These are phyloP conservation scores for Rosa persica DNA, from an alignment of 306 rosid genomes.

Conservation along the genomic window DNA sequence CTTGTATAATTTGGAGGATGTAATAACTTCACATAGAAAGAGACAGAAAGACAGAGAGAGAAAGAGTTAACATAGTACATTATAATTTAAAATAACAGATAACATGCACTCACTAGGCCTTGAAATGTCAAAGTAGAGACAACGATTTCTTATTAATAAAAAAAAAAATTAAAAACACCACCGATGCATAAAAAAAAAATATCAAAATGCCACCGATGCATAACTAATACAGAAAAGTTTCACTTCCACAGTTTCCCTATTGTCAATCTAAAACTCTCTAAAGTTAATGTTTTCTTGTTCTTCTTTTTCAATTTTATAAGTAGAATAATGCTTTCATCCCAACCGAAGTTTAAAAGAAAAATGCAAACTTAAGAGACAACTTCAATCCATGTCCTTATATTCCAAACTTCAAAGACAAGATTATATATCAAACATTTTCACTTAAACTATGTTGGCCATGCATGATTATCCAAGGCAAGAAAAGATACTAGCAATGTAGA, in stretches of 20 bases:
- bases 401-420: not conserved
- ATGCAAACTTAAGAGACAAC: not conserved
- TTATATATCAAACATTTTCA: not conserved
- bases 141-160: not conserved
- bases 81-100: not conserved
- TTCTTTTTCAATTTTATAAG: not conserved
- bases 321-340: not conserved
- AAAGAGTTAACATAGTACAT: conserved; percentile 3
- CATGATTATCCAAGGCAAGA: not conserved
- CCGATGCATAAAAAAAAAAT: too few species aligned
- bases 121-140: not conserved
- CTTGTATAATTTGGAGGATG: conserved; percentile 87
- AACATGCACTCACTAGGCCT: not conserved
- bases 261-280: not conserved
- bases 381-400: conserved; percentile 9
- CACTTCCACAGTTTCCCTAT: not conserved
- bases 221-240: not conserved
- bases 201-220: not conserved
- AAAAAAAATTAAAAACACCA: not conserved
- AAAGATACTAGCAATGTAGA: not conserved
- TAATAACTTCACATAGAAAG: conserved; percentile 59
- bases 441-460: not conserved
- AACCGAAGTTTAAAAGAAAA: not conserved
- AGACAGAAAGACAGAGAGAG: conserved; percentile 31
- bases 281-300: not conserved